phyloP scores from a whole-genome alignment of 805 yeast species.

The Pichia eremophila region DNA sequence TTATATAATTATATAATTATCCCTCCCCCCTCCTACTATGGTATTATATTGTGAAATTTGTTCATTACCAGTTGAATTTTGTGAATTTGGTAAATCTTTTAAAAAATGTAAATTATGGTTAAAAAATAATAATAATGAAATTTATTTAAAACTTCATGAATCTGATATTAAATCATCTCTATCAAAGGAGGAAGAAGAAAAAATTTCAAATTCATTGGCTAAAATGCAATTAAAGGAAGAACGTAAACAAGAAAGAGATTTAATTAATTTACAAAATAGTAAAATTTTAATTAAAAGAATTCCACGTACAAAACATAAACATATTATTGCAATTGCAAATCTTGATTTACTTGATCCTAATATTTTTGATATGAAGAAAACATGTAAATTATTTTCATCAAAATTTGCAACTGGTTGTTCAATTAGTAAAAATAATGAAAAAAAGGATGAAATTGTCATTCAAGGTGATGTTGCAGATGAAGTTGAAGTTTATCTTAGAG shows the following conservation, averaged over 20 bases:
- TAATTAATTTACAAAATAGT: constrained; percentile 67
- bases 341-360: constrained; percentile 48
- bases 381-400: constrained; percentile 86
- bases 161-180: constrained; percentile 48
- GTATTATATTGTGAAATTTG: constrained; percentile 66
- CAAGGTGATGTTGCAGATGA: constrained; percentile 96
- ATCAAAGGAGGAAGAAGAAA: constrained; percentile 69
- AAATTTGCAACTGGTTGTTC: constrained; percentile 95
- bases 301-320: constrained; percentile 83
- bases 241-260: constrained; percentile 74
- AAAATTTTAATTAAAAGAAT: constrained; percentile 78
- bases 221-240: constrained; percentile 83
- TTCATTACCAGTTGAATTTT: constrained; percentile 80
- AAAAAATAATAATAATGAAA: constrained; percentile 43
- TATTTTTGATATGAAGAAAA: constrained; percentile 70
- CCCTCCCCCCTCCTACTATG: too few species aligned
- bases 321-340: constrained; percentile 77
- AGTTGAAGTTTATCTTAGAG: constrained; percentile 66
- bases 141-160: constrained; percentile 52
- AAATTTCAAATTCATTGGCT: constrained; percentile 70
- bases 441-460: constrained; percentile 82
- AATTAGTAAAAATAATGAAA: constrained; percentile 81
- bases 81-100: constrained; percentile 81
- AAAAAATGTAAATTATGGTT: constrained; percentile 84
- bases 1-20: too few species aligned